Evolutionary conservation across 176 grass and related monocot genomes (phyloP).

Genomic region (Musa beccarii): DNA sequence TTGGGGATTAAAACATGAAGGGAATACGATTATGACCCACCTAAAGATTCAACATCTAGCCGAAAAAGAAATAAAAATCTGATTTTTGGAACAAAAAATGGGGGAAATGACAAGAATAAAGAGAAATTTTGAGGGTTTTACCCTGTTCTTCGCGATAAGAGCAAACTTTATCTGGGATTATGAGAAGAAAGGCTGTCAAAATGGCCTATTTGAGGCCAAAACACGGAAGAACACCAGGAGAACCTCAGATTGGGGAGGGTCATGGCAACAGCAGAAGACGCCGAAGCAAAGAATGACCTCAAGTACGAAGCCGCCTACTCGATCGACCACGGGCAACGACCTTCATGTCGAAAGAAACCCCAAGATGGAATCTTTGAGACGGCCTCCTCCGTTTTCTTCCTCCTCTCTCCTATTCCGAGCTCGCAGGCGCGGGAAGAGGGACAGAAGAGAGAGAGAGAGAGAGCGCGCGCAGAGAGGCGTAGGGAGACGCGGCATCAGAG

Average conservation of each 20-base stretch:
- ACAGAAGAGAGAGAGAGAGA: not conserved
- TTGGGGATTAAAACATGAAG: no score
- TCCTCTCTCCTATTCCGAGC: not conserved
- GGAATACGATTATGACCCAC: not conserved
- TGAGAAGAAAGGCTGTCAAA: not conserved
- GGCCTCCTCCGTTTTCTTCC: not conserved
- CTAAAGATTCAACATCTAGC: not conserved
- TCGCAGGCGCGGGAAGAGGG: not conserved
- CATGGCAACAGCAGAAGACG: no score
- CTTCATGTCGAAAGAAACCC: not conserved
- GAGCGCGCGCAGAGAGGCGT: not conserved
- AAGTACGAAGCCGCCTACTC: not conserved
- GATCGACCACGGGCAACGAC: no score
- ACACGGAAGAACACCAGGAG: not conserved
- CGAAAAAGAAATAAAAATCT: not conserved
- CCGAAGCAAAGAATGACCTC: no score
- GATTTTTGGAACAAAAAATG: no score
- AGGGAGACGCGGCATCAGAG: not conserved
- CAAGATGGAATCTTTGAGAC: not conserved
- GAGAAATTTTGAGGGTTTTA: not conserved
- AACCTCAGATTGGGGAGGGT: no score
- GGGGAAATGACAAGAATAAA: not conserved
- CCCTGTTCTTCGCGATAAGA: not conserved
- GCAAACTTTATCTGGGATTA: not conserved
- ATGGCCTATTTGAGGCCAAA: not conserved